Base-by-base conservation (phyloP, 129 eudicot genomes). In the Arctium minus region DNA sequence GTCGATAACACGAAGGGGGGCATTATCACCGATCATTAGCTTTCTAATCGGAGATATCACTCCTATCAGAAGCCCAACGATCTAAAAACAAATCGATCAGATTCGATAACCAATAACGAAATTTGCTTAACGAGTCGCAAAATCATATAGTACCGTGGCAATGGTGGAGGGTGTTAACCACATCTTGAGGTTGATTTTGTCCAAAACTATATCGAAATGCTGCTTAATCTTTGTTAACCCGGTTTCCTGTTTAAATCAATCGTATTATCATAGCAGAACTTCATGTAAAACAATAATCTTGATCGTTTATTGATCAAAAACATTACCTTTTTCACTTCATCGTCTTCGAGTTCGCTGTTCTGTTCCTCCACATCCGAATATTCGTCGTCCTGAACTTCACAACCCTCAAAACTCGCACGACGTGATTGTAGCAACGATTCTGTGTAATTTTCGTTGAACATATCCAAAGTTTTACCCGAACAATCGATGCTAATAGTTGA, bases 1-100 rank as follows among this genome's bases (percentile, higher is more conserved):
- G 37, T 89, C 86, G 36, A 91, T 76, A 53, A 89, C 88, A 44
- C 91, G 96, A 84, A 91, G 91, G 18, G 96, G 96, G 64, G 96
- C 96, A 77, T 68, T 77, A 44, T 86, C 86, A 17, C 96, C 93
- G 80, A 91, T 83, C 88, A 88, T 85, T 44, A 89, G 69, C 64
- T 87, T 85, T 72, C 86, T 81, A 65, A 91, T 62, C 27, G 89
- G 92, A 70, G 91, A 79, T 78, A 91, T 72, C 44, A 85, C 89
- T 39, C 91, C 92, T 83, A 91, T 86, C 81, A 80, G 15, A 78
- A 91, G 86, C 69, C 95, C 95, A 75, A 91, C 75, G 35, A 89
- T 84, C 95, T 91, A 50, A 74, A 36, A 70, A 65, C 18, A 82
- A 79, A 62, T 12, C 8, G 8, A 60, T 60, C 68, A 60, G 68